Evolutionary conservation across 73 alveolate species (phyloP).

Genomic region (Tetrahymena thermophila): DNA sequence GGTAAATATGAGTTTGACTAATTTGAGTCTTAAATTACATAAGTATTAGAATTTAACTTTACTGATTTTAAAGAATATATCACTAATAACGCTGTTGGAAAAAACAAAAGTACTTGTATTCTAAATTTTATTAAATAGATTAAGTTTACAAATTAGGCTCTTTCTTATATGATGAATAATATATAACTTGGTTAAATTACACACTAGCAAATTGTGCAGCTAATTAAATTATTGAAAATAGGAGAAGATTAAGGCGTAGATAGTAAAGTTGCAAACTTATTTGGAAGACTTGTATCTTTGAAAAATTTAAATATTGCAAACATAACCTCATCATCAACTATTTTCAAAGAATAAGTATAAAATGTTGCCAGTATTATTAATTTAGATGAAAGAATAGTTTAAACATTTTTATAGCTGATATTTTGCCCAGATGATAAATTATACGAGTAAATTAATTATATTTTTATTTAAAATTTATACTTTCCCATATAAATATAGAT

Average conservation of each 20-base stretch:
- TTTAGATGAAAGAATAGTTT: not conserved
- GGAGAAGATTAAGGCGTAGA: not conserved
- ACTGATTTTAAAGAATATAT: not conserved
- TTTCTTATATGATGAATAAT: not conserved
- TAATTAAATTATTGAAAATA: not conserved
- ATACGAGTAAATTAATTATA: not conserved
- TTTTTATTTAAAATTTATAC: not conserved
- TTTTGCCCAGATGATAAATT: not conserved
- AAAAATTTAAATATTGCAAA: not conserved
- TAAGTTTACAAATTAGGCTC: not conserved
- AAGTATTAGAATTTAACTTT: too few species aligned
- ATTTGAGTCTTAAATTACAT: not conserved
- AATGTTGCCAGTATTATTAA: not conserved
- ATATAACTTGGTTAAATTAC: not conserved
- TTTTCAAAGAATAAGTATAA: not conserved
- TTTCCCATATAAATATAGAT: not conserved
- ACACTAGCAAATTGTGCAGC: not conserved
- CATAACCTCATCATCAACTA: not conserved
- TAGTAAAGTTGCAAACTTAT: not conserved
- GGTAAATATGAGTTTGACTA: not conserved
- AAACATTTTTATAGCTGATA: not conserved
- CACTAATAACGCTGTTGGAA: not conserved
- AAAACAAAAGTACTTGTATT: not conserved
- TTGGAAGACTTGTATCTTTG: not conserved
- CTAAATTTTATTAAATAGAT: not conserved